Evolutionary conservation across 2,329 filamentous ascomycete genomes (phyloP), one percentile per base, ranked within the genome.

Genomic region (Aspergillus pseudonomiae): DNA sequence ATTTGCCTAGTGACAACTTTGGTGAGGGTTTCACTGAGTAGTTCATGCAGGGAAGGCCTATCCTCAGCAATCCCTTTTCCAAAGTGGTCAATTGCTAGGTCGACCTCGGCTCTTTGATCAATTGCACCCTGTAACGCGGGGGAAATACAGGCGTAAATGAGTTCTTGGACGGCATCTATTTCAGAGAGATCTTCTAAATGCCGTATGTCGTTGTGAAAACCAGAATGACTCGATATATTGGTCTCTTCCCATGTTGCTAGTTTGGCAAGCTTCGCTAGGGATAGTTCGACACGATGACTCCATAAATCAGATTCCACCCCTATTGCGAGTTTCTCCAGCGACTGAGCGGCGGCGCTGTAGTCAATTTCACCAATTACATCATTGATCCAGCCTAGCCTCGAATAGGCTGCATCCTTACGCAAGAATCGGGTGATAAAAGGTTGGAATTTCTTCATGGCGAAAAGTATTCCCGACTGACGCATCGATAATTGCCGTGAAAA

Each of bases 211-310:
- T 74, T 71, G 66, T 84, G 79, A 61, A 83, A 76, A 59, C 75
- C 72, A 60, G 79, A 73, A 57, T 74, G 68, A 63, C 75, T 63
- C 34, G 67, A 45, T 16, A 63, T 53, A 21, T 39, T 60, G 1
- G 50, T 68, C 48, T 73, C 73, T 63, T 82, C 80, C 61, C 77
- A 82, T 45, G 88, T 86, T 19, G 92, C 92, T 68, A 97, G 79
- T 60, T 88, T 84, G 19, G 89, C 87, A 54, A 99, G 84, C 78
- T 97, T 98, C 41, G 92, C 91, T 45, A 99, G 84, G 64, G 93
- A 96, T 30, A 98, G 82, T 78, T 98, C 91, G 39, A 97, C 91
- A 77, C 96, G 95, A 81, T 96, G 96, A 79, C 88, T 93, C 94
- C 94, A 98, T 4, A 95, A 80, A 70, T 94, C 90, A 59, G 88